A percentile compares a stretch with the other conserved stretches of the same genome.
phyloP scores from a whole-genome alignment of 345 rosid genomes.

The Anacardium occidentale region DNA sequence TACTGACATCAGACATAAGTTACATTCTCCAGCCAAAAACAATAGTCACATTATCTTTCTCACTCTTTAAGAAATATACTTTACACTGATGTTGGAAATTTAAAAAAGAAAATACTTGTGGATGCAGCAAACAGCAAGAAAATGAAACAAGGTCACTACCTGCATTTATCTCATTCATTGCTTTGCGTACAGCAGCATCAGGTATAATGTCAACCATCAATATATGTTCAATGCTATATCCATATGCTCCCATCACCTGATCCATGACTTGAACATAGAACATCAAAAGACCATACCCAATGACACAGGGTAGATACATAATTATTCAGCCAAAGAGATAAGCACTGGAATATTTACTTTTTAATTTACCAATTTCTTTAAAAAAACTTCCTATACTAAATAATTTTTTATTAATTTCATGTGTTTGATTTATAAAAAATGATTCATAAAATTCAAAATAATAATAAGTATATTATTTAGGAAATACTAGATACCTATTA shows the following conservation, averaged over 20 bases:
- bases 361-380: too few species aligned
- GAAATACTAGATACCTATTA: too few species aligned
- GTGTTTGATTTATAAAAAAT: too few species aligned
- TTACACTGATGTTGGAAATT: too few species aligned
- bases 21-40: background rate
- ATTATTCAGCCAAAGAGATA: background rate
- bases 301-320: background rate
- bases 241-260: conserved; percentile 94
- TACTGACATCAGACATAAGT: background rate
- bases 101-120: background rate
- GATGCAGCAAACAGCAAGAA: background rate
- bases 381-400: too few species aligned
- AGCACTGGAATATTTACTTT: background rate
- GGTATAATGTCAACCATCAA: conserved; percentile 97
- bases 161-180: conserved; percentile 99
- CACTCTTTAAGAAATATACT: background rate
- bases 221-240: conserved; percentile 93
- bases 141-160: conserved; percentile 38
- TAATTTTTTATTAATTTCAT: too few species aligned
- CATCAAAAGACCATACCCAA: background rate
- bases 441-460: too few species aligned
- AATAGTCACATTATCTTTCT: background rate
- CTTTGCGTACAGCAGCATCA: conserved; percentile 82
- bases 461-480: too few species aligned
- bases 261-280: conserved; percentile 17